Conservation (phyloP, 805 yeast species). For the Citeromyces nyonsensis region DNA sequence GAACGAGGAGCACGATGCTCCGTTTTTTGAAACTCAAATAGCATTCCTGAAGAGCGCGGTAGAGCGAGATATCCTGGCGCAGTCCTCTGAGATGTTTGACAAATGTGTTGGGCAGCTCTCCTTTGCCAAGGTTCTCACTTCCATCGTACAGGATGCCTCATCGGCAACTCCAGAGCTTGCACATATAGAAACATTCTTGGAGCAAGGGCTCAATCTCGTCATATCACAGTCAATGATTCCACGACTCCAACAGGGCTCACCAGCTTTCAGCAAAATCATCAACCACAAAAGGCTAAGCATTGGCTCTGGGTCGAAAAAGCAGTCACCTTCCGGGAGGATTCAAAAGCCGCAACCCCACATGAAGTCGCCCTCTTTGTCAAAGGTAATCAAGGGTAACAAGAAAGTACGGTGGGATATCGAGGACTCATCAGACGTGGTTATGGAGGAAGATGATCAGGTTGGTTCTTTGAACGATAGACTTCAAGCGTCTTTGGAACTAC, state of each 20-base stretch:
- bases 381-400: slow-evolving; percentile 6
- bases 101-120: slow-evolving; percentile 16
- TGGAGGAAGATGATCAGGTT: too few relatives aligned
- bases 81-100: slow-evolving; percentile 41
- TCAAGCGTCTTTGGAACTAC: too few relatives aligned
- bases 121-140: slow-evolving; percentile 6
- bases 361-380: slow-evolving; percentile 9
- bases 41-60: slow-evolving; percentile 26
- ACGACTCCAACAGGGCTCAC: slow-evolving; percentile 1
- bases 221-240: slow-evolving; percentile 2
- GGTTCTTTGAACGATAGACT: too few relatives aligned
- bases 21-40: slow-evolving; percentile 23
- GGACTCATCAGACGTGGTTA: too few relatives aligned
- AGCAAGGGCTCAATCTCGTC: slow-evolving; percentile 5
- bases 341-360: too few relatives aligned
- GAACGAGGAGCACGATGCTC: slow-evolving; percentile 25
- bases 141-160: slow-evolving; percentile 6
- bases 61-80: slow-evolving; percentile 37
- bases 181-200: slow-evolving; percentile 6
- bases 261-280: neutral
- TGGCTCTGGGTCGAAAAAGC: slow-evolving; percentile 3
- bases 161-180: slow-evolving; percentile 7
- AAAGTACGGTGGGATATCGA: slow-evolving; percentile 1
- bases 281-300: slow-evolving; percentile 1
- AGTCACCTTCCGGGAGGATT: slow-evolving; percentile 6